A percentile compares a stretch with the other conserved stretches of the same genome.
Evolutionary conservation across 768 basidiomycete species (phyloP).

Genomic region (Tylopilus rubrobrunneus): DNA sequence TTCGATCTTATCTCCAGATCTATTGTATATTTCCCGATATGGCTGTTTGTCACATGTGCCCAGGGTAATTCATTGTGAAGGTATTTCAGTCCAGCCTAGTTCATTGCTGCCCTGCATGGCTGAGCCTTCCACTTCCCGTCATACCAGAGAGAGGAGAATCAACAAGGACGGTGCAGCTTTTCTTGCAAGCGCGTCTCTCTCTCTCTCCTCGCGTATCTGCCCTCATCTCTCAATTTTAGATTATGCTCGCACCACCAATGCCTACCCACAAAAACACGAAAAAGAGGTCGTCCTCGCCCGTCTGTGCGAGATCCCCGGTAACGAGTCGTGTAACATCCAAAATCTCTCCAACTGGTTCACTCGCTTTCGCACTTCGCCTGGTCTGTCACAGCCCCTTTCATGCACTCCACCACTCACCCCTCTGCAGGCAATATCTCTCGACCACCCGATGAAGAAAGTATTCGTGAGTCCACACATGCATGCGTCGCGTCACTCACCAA

Average conservation of each 20-base stretch:
- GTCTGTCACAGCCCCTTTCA: neutral
- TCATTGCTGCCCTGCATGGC: neutral
- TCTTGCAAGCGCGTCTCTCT: slow-evolving; percentile 6
- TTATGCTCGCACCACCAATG: slow-evolving; percentile 12
- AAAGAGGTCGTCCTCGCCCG: slow-evolving; percentile 12
- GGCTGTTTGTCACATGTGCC: slow-evolving; percentile 8
- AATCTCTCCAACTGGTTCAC: slow-evolving; percentile 21
- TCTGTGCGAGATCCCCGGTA: slow-evolving; percentile 21
- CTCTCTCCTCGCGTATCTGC: no score
- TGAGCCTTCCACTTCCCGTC: neutral
- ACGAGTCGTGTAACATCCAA: slow-evolving; percentile 14
- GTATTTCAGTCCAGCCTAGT: neutral
- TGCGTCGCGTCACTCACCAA: slow-evolving; percentile 2
- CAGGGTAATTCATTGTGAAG: neutral
- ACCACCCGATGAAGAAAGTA: slow-evolving; percentile 20
- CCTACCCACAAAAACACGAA: slow-evolving; percentile 11
- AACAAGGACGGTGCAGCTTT: slow-evolving; percentile 1
- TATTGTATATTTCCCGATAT: slow-evolving; percentile 8
- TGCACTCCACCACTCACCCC: neutral
- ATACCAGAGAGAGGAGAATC: neutral
- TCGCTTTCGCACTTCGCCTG: slow-evolving; percentile 15
- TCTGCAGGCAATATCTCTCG: neutral
- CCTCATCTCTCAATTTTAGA: slow-evolving; percentile 9
- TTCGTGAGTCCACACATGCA: slow-evolving; percentile 18
- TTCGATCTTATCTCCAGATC: slow-evolving; percentile 21